These are phyloP conservation scores for Ceratonia siliqua DNA, from an alignment of 306 rosid genomes.

Conservation along the genomic window DNA sequence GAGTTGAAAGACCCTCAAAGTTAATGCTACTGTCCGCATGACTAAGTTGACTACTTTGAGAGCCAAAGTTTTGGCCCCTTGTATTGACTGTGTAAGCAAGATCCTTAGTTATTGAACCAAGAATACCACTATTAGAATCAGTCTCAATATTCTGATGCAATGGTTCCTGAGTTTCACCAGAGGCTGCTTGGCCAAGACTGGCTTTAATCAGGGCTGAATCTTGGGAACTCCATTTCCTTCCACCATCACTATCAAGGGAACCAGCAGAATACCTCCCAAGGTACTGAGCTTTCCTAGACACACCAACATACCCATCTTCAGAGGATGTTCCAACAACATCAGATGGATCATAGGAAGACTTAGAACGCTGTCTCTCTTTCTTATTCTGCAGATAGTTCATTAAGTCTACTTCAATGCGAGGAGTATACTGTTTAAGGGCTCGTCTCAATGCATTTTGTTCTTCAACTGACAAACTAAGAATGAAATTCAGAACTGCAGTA, in stretches of 20 bases:
- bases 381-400: conserved; percentile 91
- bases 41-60: conserved; percentile 54
- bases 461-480: conserved; percentile 89
- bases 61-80: conserved; percentile 52
- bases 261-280: conserved; percentile 84
- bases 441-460: conserved; percentile 96
- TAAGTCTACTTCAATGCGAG: conserved; percentile 98
- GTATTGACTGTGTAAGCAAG: conserved; percentile 39
- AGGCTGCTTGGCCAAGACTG: conserved; percentile 58
- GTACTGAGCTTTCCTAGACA: conserved; percentile 70
- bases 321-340: conserved; percentile 93
- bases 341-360: conserved; percentile 83
- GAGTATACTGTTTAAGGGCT: conserved; percentile 91
- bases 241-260: conserved; percentile 79
- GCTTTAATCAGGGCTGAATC: conserved; percentile 59
- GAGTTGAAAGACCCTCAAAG: conserved; percentile 57
- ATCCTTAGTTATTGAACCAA: conserved; percentile 57
- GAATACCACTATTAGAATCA: conserved; percentile 51
- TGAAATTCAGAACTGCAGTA: conserved; percentile 83
- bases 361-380: conserved; percentile 85
- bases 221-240: conserved; percentile 93
- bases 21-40: conserved; percentile 51
- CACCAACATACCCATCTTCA: conserved; percentile 82
- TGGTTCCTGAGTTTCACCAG: conserved; percentile 65
- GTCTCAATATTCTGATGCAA: conserved; percentile 62